Evolutionary conservation across 2,329 filamentous ascomycete species (phyloP).

Genomic region (Graphium sp.): DNA sequence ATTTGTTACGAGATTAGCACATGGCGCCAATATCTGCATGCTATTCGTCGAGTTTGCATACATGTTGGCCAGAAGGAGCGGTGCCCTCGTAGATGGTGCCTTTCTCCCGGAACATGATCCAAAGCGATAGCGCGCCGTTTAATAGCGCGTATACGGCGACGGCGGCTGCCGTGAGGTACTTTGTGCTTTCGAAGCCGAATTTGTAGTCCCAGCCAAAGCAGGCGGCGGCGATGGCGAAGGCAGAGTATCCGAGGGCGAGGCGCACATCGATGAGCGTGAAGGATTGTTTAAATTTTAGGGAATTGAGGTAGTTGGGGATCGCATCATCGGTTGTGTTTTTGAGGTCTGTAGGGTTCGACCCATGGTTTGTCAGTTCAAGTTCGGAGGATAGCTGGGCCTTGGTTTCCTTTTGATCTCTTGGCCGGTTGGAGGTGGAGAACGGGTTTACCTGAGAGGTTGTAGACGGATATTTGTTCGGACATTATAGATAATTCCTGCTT

Average conservation of each 20-base stretch:
- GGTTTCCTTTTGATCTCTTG: background rate
- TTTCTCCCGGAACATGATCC: slow-evolving; percentile 73
- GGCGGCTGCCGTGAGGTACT: slow-evolving; percentile 62
- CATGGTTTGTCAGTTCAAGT: too few relatives aligned
- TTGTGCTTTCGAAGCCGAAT: slow-evolving; percentile 75
- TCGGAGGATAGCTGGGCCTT: background rate
- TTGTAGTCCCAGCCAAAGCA: slow-evolving; percentile 90
- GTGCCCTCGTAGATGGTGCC: slow-evolving; percentile 66
- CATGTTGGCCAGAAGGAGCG: slow-evolving; percentile 47
- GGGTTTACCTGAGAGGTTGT: slow-evolving; percentile 44
- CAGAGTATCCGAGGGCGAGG: slow-evolving; percentile 65
- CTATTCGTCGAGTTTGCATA: slow-evolving; percentile 16
- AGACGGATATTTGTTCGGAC: slow-evolving; percentile 44
- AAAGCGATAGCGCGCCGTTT: slow-evolving; percentile 63
- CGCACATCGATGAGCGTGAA: slow-evolving; percentile 70
- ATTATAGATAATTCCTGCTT: slow-evolving; percentile 16
- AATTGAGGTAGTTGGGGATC: slow-evolving; percentile 82
- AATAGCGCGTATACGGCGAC: slow-evolving; percentile 66
- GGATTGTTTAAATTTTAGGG: slow-evolving; percentile 68
- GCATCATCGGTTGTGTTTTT: slow-evolving; percentile 96
- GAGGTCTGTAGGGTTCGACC: slow-evolving; percentile 58
- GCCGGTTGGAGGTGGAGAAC: slow-evolving; percentile 2
- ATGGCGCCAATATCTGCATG: background rate
- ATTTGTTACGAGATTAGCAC: too few relatives aligned
- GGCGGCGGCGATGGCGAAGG: slow-evolving; percentile 62